Evolutionary conservation across 176 grass and related monocot species (phyloP).

Genomic region (Echinochloa phyllopogon): DNA sequence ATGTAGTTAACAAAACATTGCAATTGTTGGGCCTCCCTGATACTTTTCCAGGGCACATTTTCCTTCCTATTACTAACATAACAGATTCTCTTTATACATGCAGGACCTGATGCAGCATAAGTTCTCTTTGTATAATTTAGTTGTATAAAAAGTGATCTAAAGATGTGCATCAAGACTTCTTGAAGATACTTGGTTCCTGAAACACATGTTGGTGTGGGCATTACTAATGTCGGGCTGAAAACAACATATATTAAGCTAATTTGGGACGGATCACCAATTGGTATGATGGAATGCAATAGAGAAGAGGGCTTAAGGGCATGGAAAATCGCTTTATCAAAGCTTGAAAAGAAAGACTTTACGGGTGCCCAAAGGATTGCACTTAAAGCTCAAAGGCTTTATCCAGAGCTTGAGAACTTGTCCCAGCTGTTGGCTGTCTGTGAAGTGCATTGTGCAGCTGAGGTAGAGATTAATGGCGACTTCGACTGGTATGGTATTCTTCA

Average conservation of each 20-base stretch:
- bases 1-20: neutral
- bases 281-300: neutral
- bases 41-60: neutral
- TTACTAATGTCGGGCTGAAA: neutral
- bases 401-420: slow-evolving; percentile 61
- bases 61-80: too few species aligned
- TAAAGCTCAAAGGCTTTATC: slow-evolving; percentile 65
- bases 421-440: slow-evolving; percentile 63
- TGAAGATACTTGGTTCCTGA: neutral
- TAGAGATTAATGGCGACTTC: neutral
- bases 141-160: neutral
- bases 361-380: slow-evolving; percentile 26
- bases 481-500: neutral
- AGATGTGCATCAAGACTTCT: neutral
- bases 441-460: slow-evolving; percentile 61
- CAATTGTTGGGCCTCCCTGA: neutral
- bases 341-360: neutral
- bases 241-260: too few species aligned
- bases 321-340: neutral
- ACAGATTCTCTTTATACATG: too few species aligned
- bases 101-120: neutral
- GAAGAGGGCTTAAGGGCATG: neutral
- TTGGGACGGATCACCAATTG: neutral
- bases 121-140: neutral
- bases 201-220: neutral